phyloP scores from a whole-genome alignment of 2,329 filamentous ascomycete genomes.

The Falciphora oryzae region DNA sequence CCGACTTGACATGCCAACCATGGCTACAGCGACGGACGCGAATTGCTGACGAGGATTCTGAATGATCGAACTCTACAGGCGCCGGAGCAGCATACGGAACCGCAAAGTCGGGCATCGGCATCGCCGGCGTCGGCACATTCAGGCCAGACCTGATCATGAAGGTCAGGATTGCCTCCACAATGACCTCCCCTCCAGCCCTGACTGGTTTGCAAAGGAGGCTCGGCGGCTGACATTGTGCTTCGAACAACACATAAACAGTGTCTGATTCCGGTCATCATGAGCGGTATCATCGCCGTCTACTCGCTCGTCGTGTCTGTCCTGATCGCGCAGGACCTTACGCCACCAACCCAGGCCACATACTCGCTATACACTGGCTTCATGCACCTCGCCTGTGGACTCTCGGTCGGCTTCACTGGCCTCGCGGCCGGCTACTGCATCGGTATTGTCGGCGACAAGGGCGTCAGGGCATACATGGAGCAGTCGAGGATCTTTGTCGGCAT shows the following conservation, averaged over 20 bases:
- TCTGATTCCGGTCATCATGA: constrained; percentile 90
- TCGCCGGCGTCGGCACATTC: constrained; percentile 79
- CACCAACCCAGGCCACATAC: constrained; percentile 61
- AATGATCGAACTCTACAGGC: constrained; percentile 30
- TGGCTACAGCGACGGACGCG: neutral
- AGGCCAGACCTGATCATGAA: constrained; percentile 88
- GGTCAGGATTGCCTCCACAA: constrained; percentile 38
- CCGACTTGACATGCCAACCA: neutral
- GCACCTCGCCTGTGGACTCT: constrained; percentile 86
- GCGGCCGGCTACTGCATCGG: constrained; percentile 96
- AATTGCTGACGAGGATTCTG: neutral
- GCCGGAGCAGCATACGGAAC: constrained; percentile 80
- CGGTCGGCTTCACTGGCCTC: constrained; percentile 86
- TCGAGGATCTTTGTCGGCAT: constrained; percentile 96
- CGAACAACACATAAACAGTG: constrained; percentile 44
- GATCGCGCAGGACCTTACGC: constrained; percentile 82
- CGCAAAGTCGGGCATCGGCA: constrained; percentile 82
- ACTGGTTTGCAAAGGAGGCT: neutral
- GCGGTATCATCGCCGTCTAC: constrained; percentile 98
- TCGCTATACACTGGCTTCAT: constrained; percentile 89
- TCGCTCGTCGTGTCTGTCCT: constrained; percentile 94
- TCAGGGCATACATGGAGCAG: constrained; percentile 93
- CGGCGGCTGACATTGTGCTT: neutral
- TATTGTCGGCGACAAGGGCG: constrained; percentile 88
- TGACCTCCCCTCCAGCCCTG: constrained; percentile 5